phyloP scores from a whole-genome alignment of 2,329 filamentous ascomycete genomes.

The Clarireedia monteithiana region DNA sequence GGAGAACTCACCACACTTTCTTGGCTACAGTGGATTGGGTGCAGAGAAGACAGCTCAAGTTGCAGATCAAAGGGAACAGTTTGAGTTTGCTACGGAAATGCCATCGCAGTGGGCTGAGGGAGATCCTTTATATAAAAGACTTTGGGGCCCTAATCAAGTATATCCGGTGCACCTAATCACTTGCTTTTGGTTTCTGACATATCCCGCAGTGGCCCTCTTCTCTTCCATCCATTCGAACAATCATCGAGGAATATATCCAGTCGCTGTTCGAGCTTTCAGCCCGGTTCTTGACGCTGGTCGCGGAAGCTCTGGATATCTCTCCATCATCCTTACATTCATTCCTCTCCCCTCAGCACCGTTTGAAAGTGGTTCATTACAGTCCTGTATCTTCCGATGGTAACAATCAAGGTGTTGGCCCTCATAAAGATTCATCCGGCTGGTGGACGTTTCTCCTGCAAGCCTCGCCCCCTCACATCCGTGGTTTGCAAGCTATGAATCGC shows the following conservation, averaged over 20 bases:
- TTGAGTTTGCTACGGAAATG: constrained; percentile 8
- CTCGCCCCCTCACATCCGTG: constrained; percentile 3
- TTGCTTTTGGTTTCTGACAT: background rate
- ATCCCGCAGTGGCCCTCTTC: background rate
- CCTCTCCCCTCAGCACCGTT: constrained; percentile 5
- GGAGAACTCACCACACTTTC: constrained; percentile 1
- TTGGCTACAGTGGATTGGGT: constrained; percentile 4
- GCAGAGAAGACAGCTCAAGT: constrained; percentile 1
- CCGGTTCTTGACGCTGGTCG: background rate
- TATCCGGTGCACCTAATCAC: background rate
- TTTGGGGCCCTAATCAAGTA: constrained; percentile 5
- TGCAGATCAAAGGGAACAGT: constrained; percentile 5
- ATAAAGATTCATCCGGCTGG: constrained; percentile 9
- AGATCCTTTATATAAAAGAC: constrained; percentile 3
- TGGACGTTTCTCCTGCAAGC: constrained; percentile 7
- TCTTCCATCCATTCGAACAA: background rate
- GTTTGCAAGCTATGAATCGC: constrained; percentile 8
- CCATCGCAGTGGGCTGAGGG: background rate
- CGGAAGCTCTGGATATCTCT: constrained; percentile 2
- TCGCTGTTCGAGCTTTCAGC: background rate
- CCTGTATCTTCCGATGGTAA: background rate
- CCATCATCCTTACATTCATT: background rate
- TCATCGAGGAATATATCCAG: constrained; percentile 1
- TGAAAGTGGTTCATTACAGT: constrained; percentile 4
- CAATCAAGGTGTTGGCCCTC: constrained; percentile 3